phyloP scores from a whole-genome alignment of 176 grass and related monocot genomes.

The Musa itinerans region DNA sequence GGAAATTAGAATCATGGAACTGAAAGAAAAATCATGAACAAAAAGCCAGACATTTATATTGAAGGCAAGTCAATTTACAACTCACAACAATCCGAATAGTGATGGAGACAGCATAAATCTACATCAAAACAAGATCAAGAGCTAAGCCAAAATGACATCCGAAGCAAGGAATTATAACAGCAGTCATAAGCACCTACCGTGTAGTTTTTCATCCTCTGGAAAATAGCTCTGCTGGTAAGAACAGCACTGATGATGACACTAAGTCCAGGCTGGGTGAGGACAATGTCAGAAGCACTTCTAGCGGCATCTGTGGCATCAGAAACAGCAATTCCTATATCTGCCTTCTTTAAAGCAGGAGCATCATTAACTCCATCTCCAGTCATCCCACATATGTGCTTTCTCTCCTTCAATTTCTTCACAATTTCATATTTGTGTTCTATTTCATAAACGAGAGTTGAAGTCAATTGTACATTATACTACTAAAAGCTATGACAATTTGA shows the following conservation, averaged over 20 bases:
- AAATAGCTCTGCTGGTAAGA: constrained; percentile 89
- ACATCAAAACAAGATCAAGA: constrained; percentile 13
- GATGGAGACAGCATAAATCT: constrained; percentile 98
- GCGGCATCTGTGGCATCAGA: constrained; percentile 88
- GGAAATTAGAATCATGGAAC: background rate
- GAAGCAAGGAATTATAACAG: background rate
- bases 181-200: constrained; percentile 33
- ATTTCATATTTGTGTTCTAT: constrained; percentile 98
- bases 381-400: constrained; percentile 98
- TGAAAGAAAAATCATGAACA: background rate
- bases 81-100: constrained; percentile 98
- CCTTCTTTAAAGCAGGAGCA: constrained; percentile 88
- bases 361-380: constrained; percentile 94
- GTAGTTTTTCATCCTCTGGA: constrained; percentile 99
- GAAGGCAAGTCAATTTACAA: background rate
- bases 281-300: constrained; percentile 77
- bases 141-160: background rate
- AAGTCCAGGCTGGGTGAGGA: constrained; percentile 82
- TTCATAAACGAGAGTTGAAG: background rate
- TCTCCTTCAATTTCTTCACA: constrained; percentile 83
- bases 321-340: constrained; percentile 92
- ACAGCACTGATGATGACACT: constrained; percentile 97
- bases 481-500: background rate
- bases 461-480: background rate
- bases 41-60: background rate